Evolutionary conservation across 352 stramenopile species (phyloP).

Genomic region (Pythium dissimile): DNA sequence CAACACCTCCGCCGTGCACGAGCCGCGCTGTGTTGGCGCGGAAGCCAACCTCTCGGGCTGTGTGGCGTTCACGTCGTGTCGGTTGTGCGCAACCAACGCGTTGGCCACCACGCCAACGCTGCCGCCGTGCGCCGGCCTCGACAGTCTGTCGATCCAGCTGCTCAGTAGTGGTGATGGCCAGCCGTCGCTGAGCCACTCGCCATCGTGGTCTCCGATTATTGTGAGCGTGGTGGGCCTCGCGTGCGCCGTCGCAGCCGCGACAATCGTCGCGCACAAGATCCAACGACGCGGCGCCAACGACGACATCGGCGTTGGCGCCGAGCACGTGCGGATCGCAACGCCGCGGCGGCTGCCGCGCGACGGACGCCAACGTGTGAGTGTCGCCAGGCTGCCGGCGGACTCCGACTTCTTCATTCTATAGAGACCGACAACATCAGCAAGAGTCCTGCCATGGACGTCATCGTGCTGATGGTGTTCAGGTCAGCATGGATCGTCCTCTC

Average conservation of each 20-base stretch:
- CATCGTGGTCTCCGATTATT: slow-evolving; percentile 13
- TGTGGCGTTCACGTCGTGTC: slow-evolving; percentile 15
- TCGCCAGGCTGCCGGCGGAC: slow-evolving; percentile 7
- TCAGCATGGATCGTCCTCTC: too few relatives aligned
- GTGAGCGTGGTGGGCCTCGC: slow-evolving; percentile 2
- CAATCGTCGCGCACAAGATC: slow-evolving; percentile 7
- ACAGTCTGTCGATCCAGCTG: too few relatives aligned
- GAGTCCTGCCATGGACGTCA: too few relatives aligned
- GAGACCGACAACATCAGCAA: too few relatives aligned
- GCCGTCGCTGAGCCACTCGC: too few relatives aligned
- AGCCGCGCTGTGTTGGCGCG: slow-evolving; percentile 7
- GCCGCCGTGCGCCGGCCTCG: background rate
- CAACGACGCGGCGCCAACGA: background rate
- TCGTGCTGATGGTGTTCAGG: too few relatives aligned
- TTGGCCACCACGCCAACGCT: background rate
- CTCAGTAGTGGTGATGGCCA: too few relatives aligned
- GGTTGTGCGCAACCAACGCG: background rate
- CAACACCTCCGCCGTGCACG: background rate
- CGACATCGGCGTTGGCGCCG: too few relatives aligned
- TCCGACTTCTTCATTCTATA: slow-evolving; percentile 19
- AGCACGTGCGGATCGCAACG: background rate
- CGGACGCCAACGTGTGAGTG: background rate
- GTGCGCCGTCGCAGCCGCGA: slow-evolving; percentile 7
- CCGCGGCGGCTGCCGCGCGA: slow-evolving; percentile 4
- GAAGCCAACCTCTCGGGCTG: slow-evolving; percentile 2